A percentile compares a stretch with the other conserved stretches of the same genome.
These are phyloP conservation scores for Schizopora paradoxa DNA, from an alignment of 1,284 basidiomycete genomes.

Conservation along the genomic window DNA sequence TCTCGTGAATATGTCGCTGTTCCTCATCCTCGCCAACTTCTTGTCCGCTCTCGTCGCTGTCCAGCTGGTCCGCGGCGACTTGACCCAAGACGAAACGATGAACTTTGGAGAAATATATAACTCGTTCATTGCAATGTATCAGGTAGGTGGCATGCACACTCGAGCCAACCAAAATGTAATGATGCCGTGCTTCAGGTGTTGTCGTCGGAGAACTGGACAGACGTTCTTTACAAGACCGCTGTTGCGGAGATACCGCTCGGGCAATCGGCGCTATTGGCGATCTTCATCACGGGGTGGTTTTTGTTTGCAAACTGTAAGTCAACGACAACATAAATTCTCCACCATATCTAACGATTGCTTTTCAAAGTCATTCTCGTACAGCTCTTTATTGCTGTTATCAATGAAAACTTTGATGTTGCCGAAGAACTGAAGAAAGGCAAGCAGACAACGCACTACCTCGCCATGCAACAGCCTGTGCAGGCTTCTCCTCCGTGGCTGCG, in stretches of 20 bases:
- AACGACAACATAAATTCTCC: conserved; percentile 1
- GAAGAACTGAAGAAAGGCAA: conserved; percentile 86
- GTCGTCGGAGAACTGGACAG: conserved; percentile 94
- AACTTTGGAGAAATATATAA: conserved; percentile 91
- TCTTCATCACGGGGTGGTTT: conserved; percentile 86
- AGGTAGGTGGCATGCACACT: conserved; percentile 28
- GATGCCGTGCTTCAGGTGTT: conserved; percentile 56
- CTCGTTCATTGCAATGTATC: conserved; percentile 84
- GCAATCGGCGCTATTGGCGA: conserved; percentile 69
- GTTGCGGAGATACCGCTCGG: conserved; percentile 59
- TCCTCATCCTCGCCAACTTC: conserved; percentile 87
- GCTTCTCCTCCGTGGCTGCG: conserved; percentile 66
- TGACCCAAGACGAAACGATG: conserved; percentile 51
- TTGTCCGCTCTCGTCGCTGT: conserved; percentile 79
- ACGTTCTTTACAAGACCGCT: conserved; percentile 70
- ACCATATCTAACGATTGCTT: conserved; percentile 14
- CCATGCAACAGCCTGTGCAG: conserved; percentile 46
- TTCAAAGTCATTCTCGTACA: conserved; percentile 84
- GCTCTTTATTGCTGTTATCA: conserved; percentile 98
- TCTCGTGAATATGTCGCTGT: conserved; percentile 90
- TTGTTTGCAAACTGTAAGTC: conserved; percentile 86
- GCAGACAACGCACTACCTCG: conserved; percentile 71
- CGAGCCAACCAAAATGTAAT: background rate
- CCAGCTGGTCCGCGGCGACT: conserved; percentile 78
- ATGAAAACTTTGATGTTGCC: conserved; percentile 93